Base-by-base conservation (phyloP, 1,284 basidiomycete genomes). In the Cryptococcus floricola region DNA sequence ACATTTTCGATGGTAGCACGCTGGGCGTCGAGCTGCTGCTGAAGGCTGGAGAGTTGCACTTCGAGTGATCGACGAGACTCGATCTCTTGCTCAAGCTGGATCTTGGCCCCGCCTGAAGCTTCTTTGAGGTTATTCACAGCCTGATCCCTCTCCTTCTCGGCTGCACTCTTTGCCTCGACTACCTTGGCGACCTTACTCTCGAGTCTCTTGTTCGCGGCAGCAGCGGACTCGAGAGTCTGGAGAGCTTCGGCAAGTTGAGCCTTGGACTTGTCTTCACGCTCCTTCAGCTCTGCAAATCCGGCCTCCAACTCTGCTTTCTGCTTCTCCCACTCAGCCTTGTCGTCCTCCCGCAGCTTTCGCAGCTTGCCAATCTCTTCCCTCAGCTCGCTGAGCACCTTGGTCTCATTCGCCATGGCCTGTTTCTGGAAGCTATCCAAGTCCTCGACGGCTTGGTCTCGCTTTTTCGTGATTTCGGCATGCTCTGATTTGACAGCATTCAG, bases 351-450 rank as follows among this genome's bases (percentile, higher is more conserved):
- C 25, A 55, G 57, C 31, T 58, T 54, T 18, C 53, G 47, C 19
- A 67, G 46, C 27, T 54, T 50, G n/a, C 49, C 61, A 19, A 68
- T 53, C 48, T 69, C 60, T n/a, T 47, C 46, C 25, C 65, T 60
- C 7, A 70, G 59, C n/a, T 61, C 62, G 1, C 54, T 48, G 16
- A 71, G 43, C 2, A 61, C 58, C 19, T 61, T 58, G 2, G 62
- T 52, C 56, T 71, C 67, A 27, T 57, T 64, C 9, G 56, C 55
- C 54, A 66, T 60, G 1, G 66, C 63, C 13, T 62, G 63, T 13
- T 60, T 50, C 48, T 68, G 68, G 52, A 65, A 66, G 13, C 59
- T 49, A 18, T 67, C 64, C n/a, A 70, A 59, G 31, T 70, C 64
- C 5, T 53, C 43, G 2, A 46, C 48, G 4, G 63, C 63, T 48